These are phyloP conservation scores for Lipomyces oligophaga DNA, from an alignment of 805 yeast species.

Conservation along the genomic window DNA sequence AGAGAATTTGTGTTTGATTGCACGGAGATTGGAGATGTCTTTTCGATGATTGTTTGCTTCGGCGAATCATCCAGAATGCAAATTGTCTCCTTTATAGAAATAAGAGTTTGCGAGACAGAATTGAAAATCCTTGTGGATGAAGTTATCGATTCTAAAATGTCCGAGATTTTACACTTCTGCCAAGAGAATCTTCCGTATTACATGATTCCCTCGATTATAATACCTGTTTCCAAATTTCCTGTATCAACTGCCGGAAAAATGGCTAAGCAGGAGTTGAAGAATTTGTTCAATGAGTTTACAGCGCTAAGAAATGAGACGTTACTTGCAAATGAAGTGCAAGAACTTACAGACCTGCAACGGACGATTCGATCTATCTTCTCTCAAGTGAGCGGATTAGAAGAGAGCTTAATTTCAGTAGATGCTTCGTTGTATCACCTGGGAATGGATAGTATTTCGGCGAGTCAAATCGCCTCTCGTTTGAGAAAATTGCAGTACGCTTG, in stretches of 20 bases:
- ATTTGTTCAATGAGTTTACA: neutral
- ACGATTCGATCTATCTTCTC: slow-evolving; percentile 12
- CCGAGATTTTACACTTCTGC: slow-evolving; percentile 11
- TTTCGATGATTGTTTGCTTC: neutral
- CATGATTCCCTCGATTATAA: slow-evolving; percentile 27
- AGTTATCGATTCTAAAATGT: neutral
- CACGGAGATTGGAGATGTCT: too few relatives aligned
- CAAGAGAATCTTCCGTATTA: slow-evolving; percentile 23
- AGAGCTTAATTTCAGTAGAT: neutral
- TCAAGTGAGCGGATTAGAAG: slow-evolving; percentile 8
- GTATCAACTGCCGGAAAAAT: slow-evolving; percentile 29
- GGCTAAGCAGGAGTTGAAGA: slow-evolving; percentile 2
- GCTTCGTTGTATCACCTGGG: slow-evolving; percentile 29
- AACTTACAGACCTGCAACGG: neutral
- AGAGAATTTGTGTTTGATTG: neutral
- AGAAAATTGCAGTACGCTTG: neutral
- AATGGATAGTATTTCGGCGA: slow-evolving; percentile 30
- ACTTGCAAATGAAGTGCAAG: slow-evolving; percentile 1
- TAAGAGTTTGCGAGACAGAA: neutral
- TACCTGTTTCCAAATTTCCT: slow-evolving; percentile 24
- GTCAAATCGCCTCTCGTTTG: slow-evolving; percentile 15
- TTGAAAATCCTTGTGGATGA: neutral
- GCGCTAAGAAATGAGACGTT: neutral
- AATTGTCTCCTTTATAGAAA: slow-evolving; percentile 24
- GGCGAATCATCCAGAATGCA: slow-evolving; percentile 1